phyloP scores from a whole-genome alignment of 306 rosid genomes.

The Quercus alba region DNA sequence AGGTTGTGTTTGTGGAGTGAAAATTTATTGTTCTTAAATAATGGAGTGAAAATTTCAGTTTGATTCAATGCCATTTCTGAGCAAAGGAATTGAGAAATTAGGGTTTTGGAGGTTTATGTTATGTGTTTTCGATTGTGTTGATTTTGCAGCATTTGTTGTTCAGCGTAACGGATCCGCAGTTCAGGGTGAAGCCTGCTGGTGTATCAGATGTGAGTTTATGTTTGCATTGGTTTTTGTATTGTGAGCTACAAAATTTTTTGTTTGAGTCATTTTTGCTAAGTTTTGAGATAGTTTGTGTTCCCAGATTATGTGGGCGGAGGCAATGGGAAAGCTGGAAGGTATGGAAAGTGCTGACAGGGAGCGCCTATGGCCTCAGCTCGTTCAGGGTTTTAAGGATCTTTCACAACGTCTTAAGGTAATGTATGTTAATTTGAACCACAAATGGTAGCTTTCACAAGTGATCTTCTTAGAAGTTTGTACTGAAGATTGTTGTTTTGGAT shows the following conservation, averaged over 20 bases:
- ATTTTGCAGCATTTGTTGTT: constrained; percentile 82
- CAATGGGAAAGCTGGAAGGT: constrained; percentile 95
- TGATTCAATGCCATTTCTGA: background rate
- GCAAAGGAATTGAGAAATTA: background rate
- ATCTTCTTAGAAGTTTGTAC: background rate
- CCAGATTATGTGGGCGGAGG: constrained; percentile 99
- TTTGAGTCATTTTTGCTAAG: constrained; percentile 27
- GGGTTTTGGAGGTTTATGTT: constrained; percentile 8
- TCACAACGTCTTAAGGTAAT: constrained; percentile 86
- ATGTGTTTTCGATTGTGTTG: constrained; percentile 14
- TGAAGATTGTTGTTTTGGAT: background rate
- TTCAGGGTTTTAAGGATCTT: constrained; percentile 89
- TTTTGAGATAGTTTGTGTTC: constrained; percentile 60
- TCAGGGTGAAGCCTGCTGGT: constrained; percentile 82
- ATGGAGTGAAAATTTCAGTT: background rate
- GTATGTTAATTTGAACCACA: background rate
- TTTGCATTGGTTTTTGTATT: background rate
- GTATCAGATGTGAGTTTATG: constrained; percentile 83
- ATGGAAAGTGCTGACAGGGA: constrained; percentile 89
- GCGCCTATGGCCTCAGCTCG: constrained; percentile 95
- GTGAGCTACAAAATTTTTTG: background rate
- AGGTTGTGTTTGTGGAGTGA: background rate
- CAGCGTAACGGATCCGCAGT: constrained; percentile 83
- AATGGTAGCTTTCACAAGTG: background rate
- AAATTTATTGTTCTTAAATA: background rate